These are phyloP conservation scores for Kwoniella newhampshirensis DNA, from an alignment of 768 basidiomycete species.

Conservation along the genomic window DNA sequence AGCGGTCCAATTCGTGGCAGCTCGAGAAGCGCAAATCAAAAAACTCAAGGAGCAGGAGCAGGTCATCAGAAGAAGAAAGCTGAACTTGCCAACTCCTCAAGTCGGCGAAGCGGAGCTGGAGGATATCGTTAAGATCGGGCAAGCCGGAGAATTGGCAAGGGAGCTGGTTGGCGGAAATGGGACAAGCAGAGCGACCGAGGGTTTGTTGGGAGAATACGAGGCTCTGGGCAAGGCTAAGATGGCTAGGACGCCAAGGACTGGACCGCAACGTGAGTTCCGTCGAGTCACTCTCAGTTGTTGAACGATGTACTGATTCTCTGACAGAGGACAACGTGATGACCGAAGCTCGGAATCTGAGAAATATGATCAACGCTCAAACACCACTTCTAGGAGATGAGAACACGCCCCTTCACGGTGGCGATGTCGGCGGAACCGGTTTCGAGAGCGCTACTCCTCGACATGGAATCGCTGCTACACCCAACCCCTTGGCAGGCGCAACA, in stretches of 20 bases:
- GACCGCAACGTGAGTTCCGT: conserved; percentile 81
- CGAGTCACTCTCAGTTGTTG: background rate
- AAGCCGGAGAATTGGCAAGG: conserved; percentile 83
- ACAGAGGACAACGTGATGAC: conserved; percentile 90
- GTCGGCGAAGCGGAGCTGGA: conserved; percentile 93
- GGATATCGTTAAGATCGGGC: conserved; percentile 97
- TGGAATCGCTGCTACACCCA: conserved; percentile 87
- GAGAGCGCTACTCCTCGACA: conserved; percentile 94
- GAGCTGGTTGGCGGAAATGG: conserved; percentile 61
- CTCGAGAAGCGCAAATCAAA: conserved; percentile 95
- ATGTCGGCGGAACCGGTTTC: conserved; percentile 84
- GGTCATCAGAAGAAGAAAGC: conserved; percentile 79
- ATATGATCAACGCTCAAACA: conserved; percentile 88
- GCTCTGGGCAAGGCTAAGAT: conserved; percentile 81
- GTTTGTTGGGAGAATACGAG: conserved; percentile 89
- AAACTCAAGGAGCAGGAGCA: conserved; percentile 96
- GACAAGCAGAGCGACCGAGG: conserved; percentile 65
- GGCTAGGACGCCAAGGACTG: conserved; percentile 92
- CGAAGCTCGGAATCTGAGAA: conserved; percentile 92
- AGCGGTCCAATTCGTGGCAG: conserved; percentile 91
- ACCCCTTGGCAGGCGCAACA: conserved; percentile 75
- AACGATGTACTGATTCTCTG: background rate
- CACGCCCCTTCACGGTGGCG: conserved; percentile 76
- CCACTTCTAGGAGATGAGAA: conserved; percentile 96
- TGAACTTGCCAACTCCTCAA: conserved; percentile 82